Percentiles rank a stretch among this genome's conserved stretches.
Conservation (phyloP, 345 rosid species). For the Linum tenue region DNA sequence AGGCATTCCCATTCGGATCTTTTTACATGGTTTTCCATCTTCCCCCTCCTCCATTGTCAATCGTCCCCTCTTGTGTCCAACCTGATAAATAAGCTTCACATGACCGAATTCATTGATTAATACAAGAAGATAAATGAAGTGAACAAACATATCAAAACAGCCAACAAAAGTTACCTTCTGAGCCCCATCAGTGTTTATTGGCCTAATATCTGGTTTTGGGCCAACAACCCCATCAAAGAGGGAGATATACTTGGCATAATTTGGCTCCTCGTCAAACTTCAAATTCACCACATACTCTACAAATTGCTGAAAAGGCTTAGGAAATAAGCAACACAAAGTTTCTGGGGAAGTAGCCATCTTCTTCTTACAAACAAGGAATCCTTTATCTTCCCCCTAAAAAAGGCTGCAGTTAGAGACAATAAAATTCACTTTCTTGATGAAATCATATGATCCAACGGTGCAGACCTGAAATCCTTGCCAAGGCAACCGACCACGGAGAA, state of each 20-base stretch:
- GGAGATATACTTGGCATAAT: slow-evolving; percentile 84
- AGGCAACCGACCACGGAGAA: slow-evolving; percentile 91
- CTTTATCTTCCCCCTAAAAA: slow-evolving; percentile 86
- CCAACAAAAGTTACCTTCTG: slow-evolving; percentile 50
- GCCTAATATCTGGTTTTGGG: slow-evolving; percentile 89
- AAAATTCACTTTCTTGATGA: slow-evolving; percentile 1
- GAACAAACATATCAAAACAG: neutral
- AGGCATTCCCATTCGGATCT: slow-evolving; percentile 96
- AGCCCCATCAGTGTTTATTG: slow-evolving; percentile 96
- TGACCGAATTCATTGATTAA: slow-evolving; percentile 20
- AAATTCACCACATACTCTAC: slow-evolving; percentile 87
- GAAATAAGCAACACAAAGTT: slow-evolving; percentile 79
- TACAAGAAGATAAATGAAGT: slow-evolving; percentile 18
- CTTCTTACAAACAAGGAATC: slow-evolving; percentile 92
- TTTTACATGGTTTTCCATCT: slow-evolving; percentile 87
- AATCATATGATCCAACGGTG: slow-evolving; percentile 2
- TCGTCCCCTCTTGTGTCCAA: slow-evolving; percentile 94
- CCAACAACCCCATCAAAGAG: slow-evolving; percentile 70
- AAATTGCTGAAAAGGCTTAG: slow-evolving; percentile 78
- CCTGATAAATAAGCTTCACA: slow-evolving; percentile 78
- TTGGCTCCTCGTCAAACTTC: slow-evolving; percentile 95
- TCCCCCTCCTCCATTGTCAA: slow-evolving; percentile 76
- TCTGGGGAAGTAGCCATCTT: slow-evolving; percentile 98
- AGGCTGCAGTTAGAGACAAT: slow-evolving; percentile 14
- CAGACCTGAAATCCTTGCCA: slow-evolving; percentile 98